Base-by-base conservation (phyloP, 2,329 filamentous ascomycete genomes). In the Teratosphaeria pseudoeucalypti region DNA sequence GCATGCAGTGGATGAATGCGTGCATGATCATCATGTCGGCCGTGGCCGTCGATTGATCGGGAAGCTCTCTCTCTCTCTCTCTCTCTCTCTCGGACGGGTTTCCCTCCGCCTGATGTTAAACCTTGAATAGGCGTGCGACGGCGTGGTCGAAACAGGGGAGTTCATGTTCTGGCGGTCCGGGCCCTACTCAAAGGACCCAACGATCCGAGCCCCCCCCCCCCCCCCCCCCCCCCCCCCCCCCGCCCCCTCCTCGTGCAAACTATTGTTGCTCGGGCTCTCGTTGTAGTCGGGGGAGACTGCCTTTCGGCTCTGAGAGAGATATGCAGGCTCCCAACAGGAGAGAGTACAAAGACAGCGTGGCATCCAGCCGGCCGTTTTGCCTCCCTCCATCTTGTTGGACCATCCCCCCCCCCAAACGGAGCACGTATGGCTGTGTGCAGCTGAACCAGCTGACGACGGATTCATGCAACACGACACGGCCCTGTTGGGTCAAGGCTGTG, bases 401-500 rank as follows among this genome's bases (percentile, higher is more conserved):
- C 7, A 11, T 23, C 23, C 23, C 23, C 23, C 23, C 23, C 23
- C 43, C 34, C 43, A 57, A 57, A 57, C 55, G 55, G 43, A 47
- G 16, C 23, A 32, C 37, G 19, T 52, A 57, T 49, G 55, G 55
- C 37, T 49, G 39, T 49, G 23, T 34, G 55, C 37, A 57, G 37
- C 14, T 34, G 23, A 34, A 32, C 27, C 56, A 54, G 49, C 56
- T 54, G 56, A 58, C 52, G 32, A 58, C 56, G 56, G 47, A 49
- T 43, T 27, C 32, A 32, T 54, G 56, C 49, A 53, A 27, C 27
- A 52, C 55, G 56, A 58, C 23, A 34, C 52, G 34, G 19, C n/a
- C 52, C 53, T 34, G 57, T 58, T 58, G 57, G 23, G 57, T 49
- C 39, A 12, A 53, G 29, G n/a, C n/a, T 55, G 19, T 58, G 57